These are phyloP conservation scores for Trichoderma virens DNA, from an alignment of 495 filamentous ascomycete genomes.

Conservation along the genomic window DNA sequence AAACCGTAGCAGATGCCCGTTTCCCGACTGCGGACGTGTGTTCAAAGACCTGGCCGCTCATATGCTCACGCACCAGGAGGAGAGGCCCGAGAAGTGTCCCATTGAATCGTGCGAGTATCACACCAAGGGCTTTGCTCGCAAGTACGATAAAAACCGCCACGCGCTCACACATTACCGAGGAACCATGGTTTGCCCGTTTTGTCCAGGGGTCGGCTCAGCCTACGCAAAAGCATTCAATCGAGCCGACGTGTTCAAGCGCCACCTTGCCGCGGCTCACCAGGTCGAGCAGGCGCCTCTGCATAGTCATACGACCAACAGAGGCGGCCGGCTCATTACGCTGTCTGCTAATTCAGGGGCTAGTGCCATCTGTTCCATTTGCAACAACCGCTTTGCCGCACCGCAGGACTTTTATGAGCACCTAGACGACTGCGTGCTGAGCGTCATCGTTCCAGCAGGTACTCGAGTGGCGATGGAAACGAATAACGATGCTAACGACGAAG, in stretches of 20 bases:
- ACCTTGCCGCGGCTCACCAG: slow-evolving; percentile 85
- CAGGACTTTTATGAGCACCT: slow-evolving; percentile 99
- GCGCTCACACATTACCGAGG: slow-evolving; percentile 98
- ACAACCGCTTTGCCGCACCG: slow-evolving; percentile 77
- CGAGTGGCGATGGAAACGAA: neutral
- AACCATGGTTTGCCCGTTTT: slow-evolving; percentile 98
- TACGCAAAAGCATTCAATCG: slow-evolving; percentile 98
- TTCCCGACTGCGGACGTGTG: slow-evolving; percentile 77
- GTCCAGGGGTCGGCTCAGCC: slow-evolving; percentile 81
- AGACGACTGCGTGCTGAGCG: slow-evolving; percentile 93
- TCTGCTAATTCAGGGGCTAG: slow-evolving; percentile 48
- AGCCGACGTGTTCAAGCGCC: slow-evolving; percentile 97
- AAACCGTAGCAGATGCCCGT: slow-evolving; percentile 65
- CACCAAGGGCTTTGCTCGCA: slow-evolving; percentile 89
- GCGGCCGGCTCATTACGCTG: slow-evolving; percentile 36
- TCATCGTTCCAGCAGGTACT: slow-evolving; percentile 65
- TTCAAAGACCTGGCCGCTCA: slow-evolving; percentile 95
- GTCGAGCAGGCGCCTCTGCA: slow-evolving; percentile 96
- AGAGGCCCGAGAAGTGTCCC: slow-evolving; percentile 93
- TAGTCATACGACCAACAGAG: slow-evolving; percentile 35
- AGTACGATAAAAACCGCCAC: slow-evolving; percentile 99
- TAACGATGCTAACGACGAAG: slow-evolving; percentile 1
- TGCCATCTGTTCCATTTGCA: slow-evolving; percentile 95
- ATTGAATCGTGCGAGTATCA: slow-evolving; percentile 93
- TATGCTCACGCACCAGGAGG: slow-evolving; percentile 90